These are phyloP conservation scores for Podaxis carcinomalis DNA, from an alignment of 768 basidiomycete genomes.

Conservation along the genomic window DNA sequence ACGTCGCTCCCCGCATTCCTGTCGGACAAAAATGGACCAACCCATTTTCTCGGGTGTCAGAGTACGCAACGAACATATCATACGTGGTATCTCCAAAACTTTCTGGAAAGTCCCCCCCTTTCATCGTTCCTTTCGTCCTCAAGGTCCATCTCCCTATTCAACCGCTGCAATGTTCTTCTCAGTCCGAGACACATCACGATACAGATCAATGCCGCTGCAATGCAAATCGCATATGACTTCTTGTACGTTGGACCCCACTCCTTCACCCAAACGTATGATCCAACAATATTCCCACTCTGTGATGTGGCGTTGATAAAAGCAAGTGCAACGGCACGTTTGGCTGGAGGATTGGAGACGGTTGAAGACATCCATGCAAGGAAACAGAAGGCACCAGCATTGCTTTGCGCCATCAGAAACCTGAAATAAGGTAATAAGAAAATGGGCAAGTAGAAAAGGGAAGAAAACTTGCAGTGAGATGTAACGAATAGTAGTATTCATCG, in stretches of 20 bases:
- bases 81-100: slow-evolving; percentile 8
- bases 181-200: slow-evolving; percentile 49
- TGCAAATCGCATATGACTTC: slow-evolving; percentile 71
- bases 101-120: slow-evolving; percentile 27
- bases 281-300: slow-evolving; percentile 79
- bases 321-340: slow-evolving; percentile 86
- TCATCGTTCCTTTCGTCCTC: slow-evolving; percentile 30
- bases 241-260: slow-evolving; percentile 69
- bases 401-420: slow-evolving; percentile 76
- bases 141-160: slow-evolving; percentile 37
- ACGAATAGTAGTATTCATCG: slow-evolving; percentile 56
- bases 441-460: neutral
- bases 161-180: slow-evolving; percentile 33
- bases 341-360: slow-evolving; percentile 55
- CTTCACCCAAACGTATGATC: slow-evolving; percentile 74
- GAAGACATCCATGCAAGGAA: slow-evolving; percentile 53
- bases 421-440: neutral
- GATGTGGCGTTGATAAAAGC: slow-evolving; percentile 81
- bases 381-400: slow-evolving; percentile 67
- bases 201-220: slow-evolving; percentile 45
- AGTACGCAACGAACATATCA: neutral
- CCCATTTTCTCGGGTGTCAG: too few species aligned
- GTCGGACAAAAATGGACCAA: too few species aligned
- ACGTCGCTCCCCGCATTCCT: too few species aligned
- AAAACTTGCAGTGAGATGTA: slow-evolving; percentile 57